phyloP scores from a whole-genome alignment of 257 asterid genomes.

The Oldenlandia corymbosa region DNA sequence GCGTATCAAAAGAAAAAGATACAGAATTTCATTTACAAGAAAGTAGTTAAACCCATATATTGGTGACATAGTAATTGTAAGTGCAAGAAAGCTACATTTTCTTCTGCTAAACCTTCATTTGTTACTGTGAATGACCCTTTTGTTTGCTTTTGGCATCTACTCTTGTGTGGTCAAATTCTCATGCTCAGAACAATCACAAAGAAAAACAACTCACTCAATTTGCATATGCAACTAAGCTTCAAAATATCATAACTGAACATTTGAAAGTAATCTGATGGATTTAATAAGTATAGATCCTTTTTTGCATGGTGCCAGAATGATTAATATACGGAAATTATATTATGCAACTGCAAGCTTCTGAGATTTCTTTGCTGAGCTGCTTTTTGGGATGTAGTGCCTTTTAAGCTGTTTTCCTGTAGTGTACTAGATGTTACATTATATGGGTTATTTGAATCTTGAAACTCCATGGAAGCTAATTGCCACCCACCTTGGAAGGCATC shows the following conservation, averaged over 20 bases:
- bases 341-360: background rate
- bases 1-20: no score
- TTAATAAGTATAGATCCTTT: background rate
- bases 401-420: no score
- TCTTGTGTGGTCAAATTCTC: background rate
- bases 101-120: background rate
- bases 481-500: constrained; percentile 18
- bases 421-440: background rate
- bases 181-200: background rate
- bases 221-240: background rate
- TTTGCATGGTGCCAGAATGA: background rate
- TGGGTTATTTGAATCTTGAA: no score
- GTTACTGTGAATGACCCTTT: background rate
- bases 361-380: no score
- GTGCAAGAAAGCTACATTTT: background rate
- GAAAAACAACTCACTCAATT: background rate
- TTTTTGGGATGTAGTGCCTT: background rate
- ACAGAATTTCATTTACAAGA: no score
- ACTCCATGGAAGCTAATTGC: background rate
- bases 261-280: background rate
- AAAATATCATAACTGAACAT: background rate
- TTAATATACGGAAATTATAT: no score
- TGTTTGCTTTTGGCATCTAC: background rate
- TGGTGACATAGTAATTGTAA: no score
- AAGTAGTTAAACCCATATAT: no score